phyloP scores from a whole-genome alignment of 805 yeast genomes.

The Naumovozyma baii region DNA sequence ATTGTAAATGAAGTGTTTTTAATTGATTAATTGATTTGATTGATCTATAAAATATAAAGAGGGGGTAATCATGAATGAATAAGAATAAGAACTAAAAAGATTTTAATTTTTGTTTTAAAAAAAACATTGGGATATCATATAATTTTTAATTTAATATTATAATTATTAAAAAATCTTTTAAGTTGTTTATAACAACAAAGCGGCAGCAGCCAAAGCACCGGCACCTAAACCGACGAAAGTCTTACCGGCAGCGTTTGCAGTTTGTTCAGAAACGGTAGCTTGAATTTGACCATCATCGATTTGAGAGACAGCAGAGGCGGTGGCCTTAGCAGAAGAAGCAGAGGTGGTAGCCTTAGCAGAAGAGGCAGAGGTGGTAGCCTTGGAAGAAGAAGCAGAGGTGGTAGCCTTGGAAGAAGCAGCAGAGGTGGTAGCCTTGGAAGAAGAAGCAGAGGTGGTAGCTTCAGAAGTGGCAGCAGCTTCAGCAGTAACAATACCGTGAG shows the following conservation, averaged over 20 bases:
- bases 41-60: neutral
- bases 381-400: neutral
- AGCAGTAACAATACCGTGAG: constrained; percentile 2
- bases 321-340: constrained; percentile 4
- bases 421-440: constrained; percentile 2
- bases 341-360: neutral
- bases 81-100: neutral
- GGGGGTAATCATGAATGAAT: neutral
- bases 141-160: neutral
- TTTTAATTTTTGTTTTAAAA: neutral
- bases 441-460: constrained; percentile 1
- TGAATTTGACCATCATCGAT: constrained; percentile 52
- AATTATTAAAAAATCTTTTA: neutral
- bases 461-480: constrained; percentile 2
- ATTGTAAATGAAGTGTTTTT: too few species aligned
- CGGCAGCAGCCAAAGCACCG: constrained; percentile 16
- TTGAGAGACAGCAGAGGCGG: constrained; percentile 33
- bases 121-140: neutral
- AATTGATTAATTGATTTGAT: neutral
- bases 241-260: constrained; percentile 15
- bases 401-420: neutral
- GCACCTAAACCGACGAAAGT: constrained; percentile 14
- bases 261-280: constrained; percentile 20
- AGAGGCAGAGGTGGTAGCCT: constrained; percentile 1
- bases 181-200: constrained; percentile 11